phyloP scores from a whole-genome alignment of 768 basidiomycete genomes.

The Suillus cothurnatus region DNA sequence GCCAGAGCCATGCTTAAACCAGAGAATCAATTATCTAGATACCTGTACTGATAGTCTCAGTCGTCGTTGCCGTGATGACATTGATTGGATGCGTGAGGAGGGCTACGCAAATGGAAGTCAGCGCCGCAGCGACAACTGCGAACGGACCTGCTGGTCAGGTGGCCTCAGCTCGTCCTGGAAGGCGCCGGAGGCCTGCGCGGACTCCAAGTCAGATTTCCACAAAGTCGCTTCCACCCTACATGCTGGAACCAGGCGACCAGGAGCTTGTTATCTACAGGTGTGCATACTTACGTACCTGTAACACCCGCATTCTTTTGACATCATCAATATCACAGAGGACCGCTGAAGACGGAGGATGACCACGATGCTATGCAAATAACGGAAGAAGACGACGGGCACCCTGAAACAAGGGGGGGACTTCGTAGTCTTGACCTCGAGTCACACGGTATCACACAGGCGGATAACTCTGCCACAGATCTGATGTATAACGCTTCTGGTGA shows the following conservation, averaged over 20 bases:
- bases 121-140: not conserved
- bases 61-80: slow-evolving; percentile 24
- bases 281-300: slow-evolving; percentile 13
- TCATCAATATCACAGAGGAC: slow-evolving; percentile 22
- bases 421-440: slow-evolving; percentile 28
- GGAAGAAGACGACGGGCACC: slow-evolving; percentile 25
- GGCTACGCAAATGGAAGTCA: slow-evolving; percentile 5
- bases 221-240: slow-evolving; percentile 74
- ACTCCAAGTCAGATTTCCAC: slow-evolving; percentile 85
- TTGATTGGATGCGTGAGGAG: slow-evolving; percentile 27
- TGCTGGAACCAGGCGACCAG: slow-evolving; percentile 82
- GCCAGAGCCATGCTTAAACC: not conserved
- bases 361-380: slow-evolving; percentile 19
- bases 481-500: slow-evolving; percentile 13
- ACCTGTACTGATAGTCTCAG: slow-evolving; percentile 28
- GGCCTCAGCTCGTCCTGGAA: slow-evolving; percentile 12
- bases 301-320: not conserved
- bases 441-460: slow-evolving; percentile 22
- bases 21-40: slow-evolving; percentile 15
- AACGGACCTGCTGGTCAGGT: slow-evolving; percentile 17
- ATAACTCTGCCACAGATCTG: slow-evolving; percentile 26
- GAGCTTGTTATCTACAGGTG: slow-evolving; percentile 72
- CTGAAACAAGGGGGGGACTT: slow-evolving; percentile 11
- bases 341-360: slow-evolving; percentile 28
- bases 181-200: slow-evolving; percentile 48